A percentile compares a stretch with the other conserved stretches of the same genome.
These are phyloP conservation scores for Euphorbia peplus DNA, from an alignment of 345 rosid species.

Conservation along the genomic window DNA sequence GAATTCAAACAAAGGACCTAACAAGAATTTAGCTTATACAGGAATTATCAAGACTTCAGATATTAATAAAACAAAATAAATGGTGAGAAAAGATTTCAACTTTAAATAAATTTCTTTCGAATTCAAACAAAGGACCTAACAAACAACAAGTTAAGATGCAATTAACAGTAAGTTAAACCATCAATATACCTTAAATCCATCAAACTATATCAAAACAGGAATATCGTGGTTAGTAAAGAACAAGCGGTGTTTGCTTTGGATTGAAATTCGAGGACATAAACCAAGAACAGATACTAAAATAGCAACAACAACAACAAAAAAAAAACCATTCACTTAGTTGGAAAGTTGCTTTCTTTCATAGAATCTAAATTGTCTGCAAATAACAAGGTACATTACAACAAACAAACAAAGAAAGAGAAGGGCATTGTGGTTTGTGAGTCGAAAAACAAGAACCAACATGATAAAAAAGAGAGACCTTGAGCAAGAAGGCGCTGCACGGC, in stretches of 20 bases:
- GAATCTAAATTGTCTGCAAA: background rate
- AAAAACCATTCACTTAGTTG: too few relatives aligned
- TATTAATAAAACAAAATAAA: background rate
- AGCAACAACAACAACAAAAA: too few relatives aligned
- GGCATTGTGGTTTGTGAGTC: too few relatives aligned
- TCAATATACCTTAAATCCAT: background rate
- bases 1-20: background rate
- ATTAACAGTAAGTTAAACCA: background rate
- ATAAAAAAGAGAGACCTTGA: constrained; percentile 42
- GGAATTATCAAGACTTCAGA: background rate
- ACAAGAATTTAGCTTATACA: too few relatives aligned
- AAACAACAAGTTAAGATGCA: background rate
- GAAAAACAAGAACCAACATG: too few relatives aligned
- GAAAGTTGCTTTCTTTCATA: background rate
- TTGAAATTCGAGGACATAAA: background rate
- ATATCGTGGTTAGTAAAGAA: too few relatives aligned
- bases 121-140: background rate
- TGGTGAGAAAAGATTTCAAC: background rate
- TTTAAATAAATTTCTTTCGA: background rate
- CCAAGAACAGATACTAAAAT: background rate
- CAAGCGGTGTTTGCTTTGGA: too few relatives aligned
- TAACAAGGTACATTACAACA: background rate
- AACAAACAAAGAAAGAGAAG: background rate
- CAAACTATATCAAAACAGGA: too few relatives aligned
- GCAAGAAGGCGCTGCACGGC: constrained; percentile 51